A percentile compares a stretch with the other conserved stretches of the same genome.
These are phyloP conservation scores for Euphrasia confusa DNA, from an alignment of 257 asterid genomes.

Conservation along the genomic window DNA sequence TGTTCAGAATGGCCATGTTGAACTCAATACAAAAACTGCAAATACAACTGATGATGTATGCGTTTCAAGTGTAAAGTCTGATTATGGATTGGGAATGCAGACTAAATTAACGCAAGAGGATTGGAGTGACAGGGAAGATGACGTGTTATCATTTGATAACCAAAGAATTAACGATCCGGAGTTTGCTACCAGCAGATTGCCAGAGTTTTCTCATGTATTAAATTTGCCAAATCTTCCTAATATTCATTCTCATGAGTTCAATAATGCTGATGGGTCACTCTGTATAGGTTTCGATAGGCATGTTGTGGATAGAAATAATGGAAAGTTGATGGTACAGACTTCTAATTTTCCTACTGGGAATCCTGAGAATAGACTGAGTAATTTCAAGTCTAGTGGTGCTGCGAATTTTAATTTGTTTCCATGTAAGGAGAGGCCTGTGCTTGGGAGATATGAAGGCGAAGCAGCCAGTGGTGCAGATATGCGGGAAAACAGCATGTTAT, in stretches of 20 bases:
- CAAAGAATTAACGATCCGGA: slow-evolving; percentile 69
- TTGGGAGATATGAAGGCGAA: slow-evolving; percentile 30
- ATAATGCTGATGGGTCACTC: slow-evolving; percentile 28
- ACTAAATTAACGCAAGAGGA: slow-evolving; percentile 28
- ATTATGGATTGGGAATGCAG: slow-evolving; percentile 29
- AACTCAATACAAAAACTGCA: slow-evolving; percentile 35
- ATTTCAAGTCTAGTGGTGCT: slow-evolving; percentile 32
- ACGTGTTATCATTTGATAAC: slow-evolving; percentile 48
- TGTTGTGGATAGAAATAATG: slow-evolving; percentile 39
- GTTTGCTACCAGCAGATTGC: slow-evolving; percentile 34
- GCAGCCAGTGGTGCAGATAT: slow-evolving; percentile 30
- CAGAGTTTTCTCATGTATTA: slow-evolving; percentile 36
- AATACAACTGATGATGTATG: slow-evolving; percentile 25
- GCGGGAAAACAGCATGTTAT: slow-evolving; percentile 88
- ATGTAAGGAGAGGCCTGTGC: slow-evolving; percentile 30
- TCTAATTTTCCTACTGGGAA: slow-evolving; percentile 45
- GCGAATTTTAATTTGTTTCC: slow-evolving; percentile 35
- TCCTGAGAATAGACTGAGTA: slow-evolving; percentile 31
- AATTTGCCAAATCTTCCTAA: slow-evolving; percentile 33
- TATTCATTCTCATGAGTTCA: slow-evolving; percentile 27
- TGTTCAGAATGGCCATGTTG: slow-evolving; percentile 31
- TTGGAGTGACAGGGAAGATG: slow-evolving; percentile 44
- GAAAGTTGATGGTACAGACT: slow-evolving; percentile 35
- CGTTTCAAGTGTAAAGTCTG: slow-evolving; percentile 26
- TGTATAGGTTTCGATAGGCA: slow-evolving; percentile 36